phyloP scores from a whole-genome alignment of 129 eudicot genomes.

The Escallonia herrerae region DNA sequence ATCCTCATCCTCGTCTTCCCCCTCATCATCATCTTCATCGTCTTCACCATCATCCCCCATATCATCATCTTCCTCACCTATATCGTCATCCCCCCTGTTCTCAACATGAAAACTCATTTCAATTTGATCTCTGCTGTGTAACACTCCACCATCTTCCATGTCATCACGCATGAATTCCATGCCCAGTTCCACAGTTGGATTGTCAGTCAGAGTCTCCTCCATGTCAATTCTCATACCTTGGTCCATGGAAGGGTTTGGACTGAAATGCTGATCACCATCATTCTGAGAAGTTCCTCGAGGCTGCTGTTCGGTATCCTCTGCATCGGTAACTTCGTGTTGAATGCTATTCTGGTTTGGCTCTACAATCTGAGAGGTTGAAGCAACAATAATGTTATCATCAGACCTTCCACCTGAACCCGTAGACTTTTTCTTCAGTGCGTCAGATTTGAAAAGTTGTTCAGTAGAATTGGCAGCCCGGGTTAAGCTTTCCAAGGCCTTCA shows the following conservation, averaged over 20 bases:
- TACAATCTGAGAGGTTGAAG: constrained; percentile 31
- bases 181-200: constrained; percentile 36
- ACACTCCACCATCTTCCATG: constrained; percentile 60
- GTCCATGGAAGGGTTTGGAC: constrained; percentile 37
- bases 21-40: constrained; percentile 80
- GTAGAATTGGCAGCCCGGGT: constrained; percentile 94
- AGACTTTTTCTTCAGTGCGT: constrained; percentile 55
- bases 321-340: constrained; percentile 33
- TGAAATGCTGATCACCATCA: constrained; percentile 37
- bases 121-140: constrained; percentile 52
- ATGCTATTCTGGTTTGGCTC: constrained; percentile 28
- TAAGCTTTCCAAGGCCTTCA: constrained; percentile 81
- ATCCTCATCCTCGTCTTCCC: constrained; percentile 92
- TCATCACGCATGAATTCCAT: constrained; percentile 60
- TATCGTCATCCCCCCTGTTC: constrained; percentile 63
- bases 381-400: constrained; percentile 30
- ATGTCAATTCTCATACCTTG: constrained; percentile 67
- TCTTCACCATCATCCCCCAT: constrained; percentile 92
- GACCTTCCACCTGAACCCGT: constrained; percentile 39
- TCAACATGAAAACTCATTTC: constrained; percentile 83
- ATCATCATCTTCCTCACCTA: constrained; percentile 91
- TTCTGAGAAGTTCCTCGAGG: constrained; percentile 31
- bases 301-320: constrained; percentile 38
- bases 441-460: constrained; percentile 68
- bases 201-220: constrained; percentile 36